Percentiles rank a stretch among this genome's conserved stretches.
These are phyloP conservation scores for Schoenoplectus triqueter DNA, from an alignment of 202 grass and related monocot genomes.

Conservation along the genomic window DNA sequence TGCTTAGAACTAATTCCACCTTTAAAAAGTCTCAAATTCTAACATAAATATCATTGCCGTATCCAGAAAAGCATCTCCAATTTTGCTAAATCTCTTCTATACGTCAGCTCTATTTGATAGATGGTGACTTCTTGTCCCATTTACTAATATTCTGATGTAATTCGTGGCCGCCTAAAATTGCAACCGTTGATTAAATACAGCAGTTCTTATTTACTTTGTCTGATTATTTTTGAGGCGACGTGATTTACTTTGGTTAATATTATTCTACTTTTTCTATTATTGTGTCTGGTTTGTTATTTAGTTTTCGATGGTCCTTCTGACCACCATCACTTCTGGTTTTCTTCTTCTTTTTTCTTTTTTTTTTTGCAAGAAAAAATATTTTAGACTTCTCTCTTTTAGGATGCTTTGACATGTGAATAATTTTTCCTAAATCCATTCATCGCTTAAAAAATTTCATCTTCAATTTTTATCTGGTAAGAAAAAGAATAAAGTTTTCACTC, in stretches of 20 bases:
- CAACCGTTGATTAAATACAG: not conserved
- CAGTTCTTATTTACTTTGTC: not conserved
- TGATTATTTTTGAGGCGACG: not conserved
- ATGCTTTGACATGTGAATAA: too few species aligned
- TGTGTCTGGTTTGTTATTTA: not conserved
- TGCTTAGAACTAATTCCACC: constrained; percentile 33
- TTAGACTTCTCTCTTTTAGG: not conserved
- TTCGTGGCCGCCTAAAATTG: constrained; percentile 2
- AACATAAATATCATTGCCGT: constrained; percentile 36
- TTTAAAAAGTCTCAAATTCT: not conserved
- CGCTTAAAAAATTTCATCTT: too few species aligned
- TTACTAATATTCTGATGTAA: constrained; percentile 8
- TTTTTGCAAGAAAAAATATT: not conserved
- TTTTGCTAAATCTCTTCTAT: constrained; percentile 27
- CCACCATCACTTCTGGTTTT: not conserved
- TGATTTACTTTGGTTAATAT: not conserved
- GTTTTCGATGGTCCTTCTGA: not conserved
- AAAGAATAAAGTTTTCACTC: too few species aligned
- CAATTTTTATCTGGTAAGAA: too few species aligned
- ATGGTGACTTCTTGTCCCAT: constrained; percentile 34
- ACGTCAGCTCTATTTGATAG: not conserved
- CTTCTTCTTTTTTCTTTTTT: too few species aligned
- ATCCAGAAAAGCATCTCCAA: constrained; percentile 34
- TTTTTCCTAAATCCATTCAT: too few species aligned
- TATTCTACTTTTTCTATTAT: not conserved